Conservation (phyloP, 306 rosid genomes). For the Prunus davidiana region DNA sequence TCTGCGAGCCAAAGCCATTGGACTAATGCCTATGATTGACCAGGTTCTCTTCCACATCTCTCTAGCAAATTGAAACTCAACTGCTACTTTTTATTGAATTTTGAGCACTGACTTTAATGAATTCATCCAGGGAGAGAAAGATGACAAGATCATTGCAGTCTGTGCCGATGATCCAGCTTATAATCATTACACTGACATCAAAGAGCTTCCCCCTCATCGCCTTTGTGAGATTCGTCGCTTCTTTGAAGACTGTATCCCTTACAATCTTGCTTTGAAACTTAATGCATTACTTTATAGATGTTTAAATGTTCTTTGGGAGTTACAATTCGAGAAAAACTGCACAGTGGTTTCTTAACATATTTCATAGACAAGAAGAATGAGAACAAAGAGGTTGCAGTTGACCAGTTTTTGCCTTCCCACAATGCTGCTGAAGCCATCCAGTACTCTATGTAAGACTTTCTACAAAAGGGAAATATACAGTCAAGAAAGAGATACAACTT, state of each 20-base stretch:
- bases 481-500: no score
- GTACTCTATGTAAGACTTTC: constrained; percentile 59
- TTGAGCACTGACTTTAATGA: neutral
- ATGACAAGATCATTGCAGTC: constrained; percentile 93
- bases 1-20: constrained; percentile 72
- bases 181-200: constrained; percentile 66
- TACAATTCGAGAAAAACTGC: neutral
- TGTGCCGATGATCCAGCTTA: constrained; percentile 97
- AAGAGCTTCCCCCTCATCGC: constrained; percentile 89
- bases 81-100: neutral
- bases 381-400: constrained; percentile 91
- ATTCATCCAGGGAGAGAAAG: constrained; percentile 71
- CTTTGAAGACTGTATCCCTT: constrained; percentile 93
- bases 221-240: constrained; percentile 82
- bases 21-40: constrained; percentile 90
- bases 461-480: neutral
- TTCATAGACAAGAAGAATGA: constrained; percentile 85
- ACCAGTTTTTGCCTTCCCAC: constrained; percentile 65
- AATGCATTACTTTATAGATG: constrained; percentile 6
- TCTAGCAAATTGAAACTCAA: constrained; percentile 7
- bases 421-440: constrained; percentile 77
- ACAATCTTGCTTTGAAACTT: constrained; percentile 8
- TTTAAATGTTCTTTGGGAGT: neutral
- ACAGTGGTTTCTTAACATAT: constrained; percentile 34
- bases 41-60: constrained; percentile 40